These are phyloP conservation scores for Garcia nutans DNA, from an alignment of 345 rosid genomes.

Conservation along the genomic window DNA sequence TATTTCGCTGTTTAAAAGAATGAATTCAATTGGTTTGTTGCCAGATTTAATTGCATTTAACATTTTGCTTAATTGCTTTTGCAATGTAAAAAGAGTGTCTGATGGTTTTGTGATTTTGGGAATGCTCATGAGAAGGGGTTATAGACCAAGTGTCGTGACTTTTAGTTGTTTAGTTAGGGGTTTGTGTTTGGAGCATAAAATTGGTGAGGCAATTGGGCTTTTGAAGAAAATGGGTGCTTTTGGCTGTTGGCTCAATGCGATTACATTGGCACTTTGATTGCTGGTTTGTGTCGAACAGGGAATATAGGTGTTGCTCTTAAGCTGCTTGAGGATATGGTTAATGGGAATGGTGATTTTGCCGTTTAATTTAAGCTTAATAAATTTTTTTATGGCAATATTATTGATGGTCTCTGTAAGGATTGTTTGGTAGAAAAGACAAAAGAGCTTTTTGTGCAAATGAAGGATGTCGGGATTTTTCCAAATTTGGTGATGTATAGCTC, in stretches of 20 bases:
- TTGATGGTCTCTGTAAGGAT: constrained; percentile 39
- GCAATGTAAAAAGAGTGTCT: too few species aligned
- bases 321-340: constrained; percentile 28
- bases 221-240: constrained; percentile 16
- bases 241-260: constrained; percentile 24
- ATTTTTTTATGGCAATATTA: constrained; percentile 20
- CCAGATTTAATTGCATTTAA: constrained; percentile 21
- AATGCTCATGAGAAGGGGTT: too few species aligned
- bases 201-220: too few species aligned
- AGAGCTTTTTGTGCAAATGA: too few species aligned
- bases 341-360: constrained; percentile 12
- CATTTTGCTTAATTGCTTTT: too few species aligned
- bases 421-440: constrained; percentile 23
- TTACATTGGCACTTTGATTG: constrained; percentile 20
- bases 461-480: too few species aligned
- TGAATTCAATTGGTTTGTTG: constrained; percentile 15
- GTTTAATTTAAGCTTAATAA: constrained; percentile 22
- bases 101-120: too few species aligned
- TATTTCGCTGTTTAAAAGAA: constrained; percentile 16
- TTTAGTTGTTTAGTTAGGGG: too few species aligned
- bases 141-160: too few species aligned
- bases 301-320: constrained; percentile 24
- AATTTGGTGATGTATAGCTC: too few species aligned
- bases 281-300: constrained; percentile 29
- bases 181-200: too few species aligned